These are phyloP conservation scores for Grosmannia penicillata DNA, from an alignment of 2,329 filamentous ascomycete species.

Conservation along the genomic window DNA sequence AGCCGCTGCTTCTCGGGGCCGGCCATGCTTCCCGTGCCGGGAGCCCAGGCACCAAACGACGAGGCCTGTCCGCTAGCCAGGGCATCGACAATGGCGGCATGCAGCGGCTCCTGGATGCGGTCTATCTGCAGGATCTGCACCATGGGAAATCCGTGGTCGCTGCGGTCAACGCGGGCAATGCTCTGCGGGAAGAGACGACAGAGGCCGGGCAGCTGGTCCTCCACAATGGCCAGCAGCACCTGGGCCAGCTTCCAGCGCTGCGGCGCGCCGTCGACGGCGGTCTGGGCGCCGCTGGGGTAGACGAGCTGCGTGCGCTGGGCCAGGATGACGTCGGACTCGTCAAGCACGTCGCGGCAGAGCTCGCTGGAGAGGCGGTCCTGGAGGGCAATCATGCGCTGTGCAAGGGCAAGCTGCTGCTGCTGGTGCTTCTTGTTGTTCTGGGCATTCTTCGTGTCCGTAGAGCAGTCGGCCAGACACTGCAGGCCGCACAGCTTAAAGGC, in stretches of 20 bases:
- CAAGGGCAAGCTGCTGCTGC: background rate
- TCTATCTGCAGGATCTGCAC: slow-evolving; percentile 37
- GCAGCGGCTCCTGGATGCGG: slow-evolving; percentile 26
- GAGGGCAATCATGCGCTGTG: slow-evolving; percentile 27
- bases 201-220: slow-evolving; percentile 22
- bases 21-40: background rate
- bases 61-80: background rate
- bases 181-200: slow-evolving; percentile 19
- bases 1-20: background rate
- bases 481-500: slow-evolving; percentile 49
- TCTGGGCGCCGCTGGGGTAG: slow-evolving; percentile 36
- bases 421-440: background rate
- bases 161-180: slow-evolving; percentile 31
- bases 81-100: background rate
- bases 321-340: slow-evolving; percentile 46
- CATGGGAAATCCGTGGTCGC: slow-evolving; percentile 32
- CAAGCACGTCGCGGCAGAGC: slow-evolving; percentile 43
- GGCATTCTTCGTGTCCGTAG: slow-evolving; percentile 23
- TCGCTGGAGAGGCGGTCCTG: slow-evolving; percentile 33
- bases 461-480: slow-evolving; percentile 36
- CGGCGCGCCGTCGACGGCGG: slow-evolving; percentile 35
- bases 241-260: slow-evolving; percentile 33
- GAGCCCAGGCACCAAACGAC: background rate
- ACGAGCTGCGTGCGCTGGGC: slow-evolving; percentile 39
- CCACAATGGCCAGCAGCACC: slow-evolving; percentile 23